A percentile compares a stretch with the other conserved stretches of the same genome.
These are phyloP conservation scores for Phaeosphaeriaceae sp. DNA, from an alignment of 2,329 filamentous ascomycete species.

Conservation along the genomic window DNA sequence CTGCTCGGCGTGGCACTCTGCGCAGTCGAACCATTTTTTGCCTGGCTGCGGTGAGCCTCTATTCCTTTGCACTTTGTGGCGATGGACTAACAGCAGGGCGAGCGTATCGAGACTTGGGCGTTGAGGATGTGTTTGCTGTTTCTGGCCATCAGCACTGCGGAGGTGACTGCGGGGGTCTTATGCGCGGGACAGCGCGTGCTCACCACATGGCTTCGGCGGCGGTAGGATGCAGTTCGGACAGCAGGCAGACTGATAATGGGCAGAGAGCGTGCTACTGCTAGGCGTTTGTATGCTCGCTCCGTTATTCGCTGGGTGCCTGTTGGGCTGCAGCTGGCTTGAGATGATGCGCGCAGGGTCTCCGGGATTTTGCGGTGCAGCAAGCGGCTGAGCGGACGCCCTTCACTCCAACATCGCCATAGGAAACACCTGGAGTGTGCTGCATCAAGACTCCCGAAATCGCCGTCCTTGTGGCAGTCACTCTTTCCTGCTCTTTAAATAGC, in stretches of 20 bases:
- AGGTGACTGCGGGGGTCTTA: constrained; percentile 17
- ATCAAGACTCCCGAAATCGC: background rate
- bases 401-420: background rate
- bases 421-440: background rate
- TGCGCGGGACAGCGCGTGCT: constrained; percentile 18
- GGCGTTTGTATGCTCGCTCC: background rate
- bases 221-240: background rate
- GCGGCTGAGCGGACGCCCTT: constrained; percentile 1
- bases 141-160: constrained; percentile 29
- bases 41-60: constrained; percentile 57
- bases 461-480: constrained; percentile 1
- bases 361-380: constrained; percentile 9
- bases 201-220: constrained; percentile 33
- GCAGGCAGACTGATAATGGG: background rate
- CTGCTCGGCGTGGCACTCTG: constrained; percentile 86
- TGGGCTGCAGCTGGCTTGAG: constrained; percentile 7
- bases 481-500: background rate
- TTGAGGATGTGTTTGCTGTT: constrained; percentile 96
- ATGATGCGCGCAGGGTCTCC: constrained; percentile 17
- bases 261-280: background rate
- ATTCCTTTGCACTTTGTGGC: background rate
- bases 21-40: constrained; percentile 98
- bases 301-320: constrained; percentile 28
- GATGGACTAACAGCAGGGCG: constrained; percentile 80
- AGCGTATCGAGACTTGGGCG: constrained; percentile 94